phyloP scores from a whole-genome alignment of 805 yeast species.

The Starmerella kuoi region DNA sequence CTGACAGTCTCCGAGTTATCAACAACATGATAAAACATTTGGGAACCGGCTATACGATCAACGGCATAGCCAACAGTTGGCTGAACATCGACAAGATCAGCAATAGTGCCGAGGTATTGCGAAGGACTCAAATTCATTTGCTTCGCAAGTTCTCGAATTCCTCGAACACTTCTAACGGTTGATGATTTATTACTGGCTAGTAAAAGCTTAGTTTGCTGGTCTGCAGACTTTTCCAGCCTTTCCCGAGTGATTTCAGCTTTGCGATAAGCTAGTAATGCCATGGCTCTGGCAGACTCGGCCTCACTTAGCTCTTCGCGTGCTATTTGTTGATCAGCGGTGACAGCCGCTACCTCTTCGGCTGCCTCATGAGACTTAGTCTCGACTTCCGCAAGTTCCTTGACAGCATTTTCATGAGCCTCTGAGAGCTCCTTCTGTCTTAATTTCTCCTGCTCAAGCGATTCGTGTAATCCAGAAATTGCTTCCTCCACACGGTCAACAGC shows the following conservation, averaged over 20 bases:
- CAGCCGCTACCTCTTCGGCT: slow-evolving; percentile 7
- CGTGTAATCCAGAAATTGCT: slow-evolving; percentile 15
- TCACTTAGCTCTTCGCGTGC: slow-evolving; percentile 22
- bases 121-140: slow-evolving; percentile 39
- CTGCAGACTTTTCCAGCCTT: slow-evolving; percentile 43
- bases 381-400: slow-evolving; percentile 10
- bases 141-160: slow-evolving; percentile 51
- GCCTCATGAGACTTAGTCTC: slow-evolving; percentile 12
- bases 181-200: slow-evolving; percentile 30
- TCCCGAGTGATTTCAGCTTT: slow-evolving; percentile 45
- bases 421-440: slow-evolving; percentile 21
- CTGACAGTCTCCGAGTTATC: slow-evolving; percentile 80
- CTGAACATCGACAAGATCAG: slow-evolving; percentile 68
- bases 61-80: slow-evolving; percentile 76
- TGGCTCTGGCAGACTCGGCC: slow-evolving; percentile 55
- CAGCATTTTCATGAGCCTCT: slow-evolving; percentile 24
- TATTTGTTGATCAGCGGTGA: slow-evolving; percentile 10
- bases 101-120: slow-evolving; percentile 72
- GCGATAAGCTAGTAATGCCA: slow-evolving; percentile 69
- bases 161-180: slow-evolving; percentile 43
- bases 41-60: slow-evolving; percentile 79
- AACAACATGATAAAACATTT: slow-evolving; percentile 79
- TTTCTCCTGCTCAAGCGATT: neutral
- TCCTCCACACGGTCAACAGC: slow-evolving; percentile 23
- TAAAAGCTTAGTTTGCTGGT: slow-evolving; percentile 46